These are phyloP conservation scores for Torulaspora maleeae DNA, from an alignment of 805 yeast genomes.

Conservation along the genomic window DNA sequence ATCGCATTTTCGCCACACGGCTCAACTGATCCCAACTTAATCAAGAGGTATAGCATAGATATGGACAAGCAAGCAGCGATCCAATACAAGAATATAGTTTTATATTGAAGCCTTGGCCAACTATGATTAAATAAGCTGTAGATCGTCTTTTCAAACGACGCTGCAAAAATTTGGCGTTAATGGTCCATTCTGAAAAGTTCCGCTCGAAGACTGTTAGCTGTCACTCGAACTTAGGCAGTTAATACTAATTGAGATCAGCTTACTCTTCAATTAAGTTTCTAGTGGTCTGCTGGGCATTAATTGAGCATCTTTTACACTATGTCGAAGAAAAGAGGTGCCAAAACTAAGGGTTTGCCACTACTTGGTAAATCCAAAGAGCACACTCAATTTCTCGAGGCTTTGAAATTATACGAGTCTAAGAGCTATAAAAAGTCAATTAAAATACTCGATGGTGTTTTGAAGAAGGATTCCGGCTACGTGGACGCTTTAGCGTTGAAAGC, in stretches of 20 bases:
- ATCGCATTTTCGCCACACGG: background rate
- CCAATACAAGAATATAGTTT: background rate
- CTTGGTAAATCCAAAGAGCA: constrained; percentile 55
- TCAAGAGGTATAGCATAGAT: no score
- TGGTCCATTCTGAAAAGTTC: background rate
- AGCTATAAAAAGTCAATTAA: constrained; percentile 85
- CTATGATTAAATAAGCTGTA: background rate
- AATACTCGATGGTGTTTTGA: constrained; percentile 65
- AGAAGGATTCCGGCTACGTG: constrained; percentile 69
- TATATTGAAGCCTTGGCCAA: no score
- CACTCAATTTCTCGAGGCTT: constrained; percentile 70
- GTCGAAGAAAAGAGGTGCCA: constrained; percentile 11
- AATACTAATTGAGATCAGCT: no score
- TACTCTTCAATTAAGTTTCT: background rate
- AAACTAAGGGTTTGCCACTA: constrained; percentile 4
- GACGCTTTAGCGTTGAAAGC: constrained; percentile 86
- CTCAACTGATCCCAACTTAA: no score
- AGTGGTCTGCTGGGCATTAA: background rate
- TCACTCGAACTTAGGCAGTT: background rate
- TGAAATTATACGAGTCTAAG: constrained; percentile 75
- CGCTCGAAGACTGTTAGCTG: background rate
- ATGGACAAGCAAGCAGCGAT: background rate
- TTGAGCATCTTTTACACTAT: background rate
- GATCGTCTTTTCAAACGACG: constrained; percentile 1
- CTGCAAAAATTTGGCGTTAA: constrained; percentile 1